phyloP scores from a whole-genome alignment of 2,329 filamentous ascomycete species.

The Pseudohalonectria lignicola region DNA sequence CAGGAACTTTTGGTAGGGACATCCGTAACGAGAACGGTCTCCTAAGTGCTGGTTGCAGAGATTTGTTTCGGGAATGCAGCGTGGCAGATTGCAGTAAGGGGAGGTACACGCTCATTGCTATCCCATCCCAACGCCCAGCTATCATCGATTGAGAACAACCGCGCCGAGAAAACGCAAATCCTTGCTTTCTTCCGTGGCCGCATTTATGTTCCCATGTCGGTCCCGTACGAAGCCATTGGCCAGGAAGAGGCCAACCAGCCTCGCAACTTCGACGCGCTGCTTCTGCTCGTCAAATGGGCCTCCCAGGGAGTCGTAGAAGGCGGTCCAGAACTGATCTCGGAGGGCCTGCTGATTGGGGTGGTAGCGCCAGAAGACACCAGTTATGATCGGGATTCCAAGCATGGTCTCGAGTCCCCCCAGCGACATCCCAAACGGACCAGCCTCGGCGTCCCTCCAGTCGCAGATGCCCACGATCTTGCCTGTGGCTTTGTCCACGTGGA shows the following conservation, averaged over 20 bases:
- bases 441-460: slow-evolving; percentile 8
- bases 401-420: slow-evolving; percentile 9
- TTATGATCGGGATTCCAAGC: slow-evolving; percentile 9
- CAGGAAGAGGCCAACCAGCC: background rate
- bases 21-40: no score
- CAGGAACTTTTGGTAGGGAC: no score
- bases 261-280: background rate
- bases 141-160: background rate
- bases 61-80: no score
- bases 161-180: background rate
- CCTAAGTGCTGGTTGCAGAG: no score
- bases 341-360: background rate
- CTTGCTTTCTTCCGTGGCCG: background rate
- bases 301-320: background rate
- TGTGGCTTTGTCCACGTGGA: slow-evolving; percentile 8
- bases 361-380: slow-evolving; percentile 1
- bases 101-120: background rate
- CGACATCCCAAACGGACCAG: slow-evolving; percentile 10
- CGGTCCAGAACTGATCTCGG: background rate
- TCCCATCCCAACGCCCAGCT: background rate
- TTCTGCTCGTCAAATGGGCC: background rate
- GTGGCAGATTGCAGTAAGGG: no score
- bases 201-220: background rate
- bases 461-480: slow-evolving; percentile 8
- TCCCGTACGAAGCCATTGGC: background rate